A percentile compares a stretch with the other conserved stretches of the same genome.
These are phyloP conservation scores for Phylloporus rhodoxanthus DNA, from an alignment of 768 basidiomycete genomes.

Conservation along the genomic window DNA sequence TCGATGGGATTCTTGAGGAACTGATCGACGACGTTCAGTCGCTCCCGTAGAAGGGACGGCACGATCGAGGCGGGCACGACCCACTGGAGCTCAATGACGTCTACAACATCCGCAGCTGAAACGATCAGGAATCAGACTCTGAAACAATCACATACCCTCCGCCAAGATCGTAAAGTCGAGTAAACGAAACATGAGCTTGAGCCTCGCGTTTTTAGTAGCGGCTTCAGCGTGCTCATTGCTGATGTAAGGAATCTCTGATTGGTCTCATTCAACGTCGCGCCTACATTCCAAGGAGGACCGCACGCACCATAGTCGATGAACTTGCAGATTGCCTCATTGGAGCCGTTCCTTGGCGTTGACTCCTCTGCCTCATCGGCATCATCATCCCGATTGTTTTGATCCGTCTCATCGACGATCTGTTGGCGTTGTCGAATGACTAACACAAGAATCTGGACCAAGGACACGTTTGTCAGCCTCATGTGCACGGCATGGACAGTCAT, in stretches of 20 bases:
- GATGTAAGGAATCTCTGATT: conserved; percentile 67
- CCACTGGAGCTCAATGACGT: conserved; percentile 76
- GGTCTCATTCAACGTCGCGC: conserved; percentile 1
- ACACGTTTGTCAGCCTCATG: conserved; percentile 15
- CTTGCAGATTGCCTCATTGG: conserved; percentile 62
- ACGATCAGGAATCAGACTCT: neutral
- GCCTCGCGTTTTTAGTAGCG: conserved; percentile 66
- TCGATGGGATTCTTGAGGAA: conserved; percentile 80
- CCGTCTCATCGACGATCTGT: conserved; percentile 56
- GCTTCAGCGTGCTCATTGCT: conserved; percentile 72
- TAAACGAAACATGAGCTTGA: conserved; percentile 83
- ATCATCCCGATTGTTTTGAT: conserved; percentile 38
- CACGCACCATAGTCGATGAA: conserved; percentile 72
- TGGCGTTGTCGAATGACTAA: conserved; percentile 55
- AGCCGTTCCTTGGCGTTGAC: conserved; percentile 29
- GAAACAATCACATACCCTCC: conserved; percentile 46
- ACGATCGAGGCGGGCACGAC: conserved; percentile 68
- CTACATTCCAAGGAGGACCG: neutral
- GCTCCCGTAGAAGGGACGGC: conserved; percentile 62
- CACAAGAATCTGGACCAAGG: conserved; percentile 47
- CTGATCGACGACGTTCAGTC: conserved; percentile 71
- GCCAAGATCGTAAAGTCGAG: conserved; percentile 62
- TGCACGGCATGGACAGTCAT: conserved; percentile 15
- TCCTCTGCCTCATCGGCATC: conserved; percentile 32
- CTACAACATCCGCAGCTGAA: conserved; percentile 30